Evolutionary conservation across 2,329 filamentous ascomycete species (phyloP).

Genomic region (Claviceps cyperi): DNA sequence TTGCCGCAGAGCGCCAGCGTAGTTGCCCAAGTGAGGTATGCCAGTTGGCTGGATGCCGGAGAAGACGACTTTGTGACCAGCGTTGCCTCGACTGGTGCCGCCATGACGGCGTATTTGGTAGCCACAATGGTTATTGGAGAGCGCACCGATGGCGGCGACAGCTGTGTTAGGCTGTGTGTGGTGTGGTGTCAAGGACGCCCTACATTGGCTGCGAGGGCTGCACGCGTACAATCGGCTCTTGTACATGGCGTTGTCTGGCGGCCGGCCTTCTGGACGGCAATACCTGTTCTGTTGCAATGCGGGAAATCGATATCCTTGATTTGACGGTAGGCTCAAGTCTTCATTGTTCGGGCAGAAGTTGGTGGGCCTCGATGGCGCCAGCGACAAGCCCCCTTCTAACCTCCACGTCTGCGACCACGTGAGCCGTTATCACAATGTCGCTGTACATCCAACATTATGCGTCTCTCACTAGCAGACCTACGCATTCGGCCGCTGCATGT

Average conservation of each 20-base stretch:
- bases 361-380: too few relatives aligned
- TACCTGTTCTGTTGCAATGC: neutral
- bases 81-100: neutral
- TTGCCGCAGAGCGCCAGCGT: constrained; percentile 73
- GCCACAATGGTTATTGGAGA: neutral
- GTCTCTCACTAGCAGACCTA: too few relatives aligned
- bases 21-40: constrained; percentile 88
- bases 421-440: too few relatives aligned
- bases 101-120: neutral
- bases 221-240: neutral
- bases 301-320: too few relatives aligned
- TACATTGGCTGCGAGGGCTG: too few relatives aligned
- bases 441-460: too few relatives aligned
- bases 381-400: too few relatives aligned
- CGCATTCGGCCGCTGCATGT: too few relatives aligned
- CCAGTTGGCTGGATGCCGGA: constrained; percentile 96
- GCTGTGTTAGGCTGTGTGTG: neutral
- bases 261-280: neutral
- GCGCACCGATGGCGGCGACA: neutral
- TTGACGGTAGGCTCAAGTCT: too few relatives aligned
- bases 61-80: constrained; percentile 48
- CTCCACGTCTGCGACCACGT: too few relatives aligned
- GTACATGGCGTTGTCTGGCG: neutral
- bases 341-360: too few relatives aligned
- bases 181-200: neutral